Evolutionary conservation across 345 rosid genomes (phyloP).

Genomic region (Eucalyptus sp.): DNA sequence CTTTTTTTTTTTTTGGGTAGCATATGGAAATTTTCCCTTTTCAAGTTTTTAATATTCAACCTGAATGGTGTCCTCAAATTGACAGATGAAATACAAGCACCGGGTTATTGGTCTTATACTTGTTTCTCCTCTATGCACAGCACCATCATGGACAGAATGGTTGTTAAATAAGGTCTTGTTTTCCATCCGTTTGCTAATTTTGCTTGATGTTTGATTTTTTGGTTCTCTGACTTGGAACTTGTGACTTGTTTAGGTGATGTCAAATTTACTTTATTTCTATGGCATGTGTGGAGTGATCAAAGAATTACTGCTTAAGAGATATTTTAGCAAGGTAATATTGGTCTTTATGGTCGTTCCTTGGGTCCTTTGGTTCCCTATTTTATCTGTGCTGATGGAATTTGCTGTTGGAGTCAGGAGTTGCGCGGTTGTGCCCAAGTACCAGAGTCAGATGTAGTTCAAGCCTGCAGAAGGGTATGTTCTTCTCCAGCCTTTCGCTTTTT

Average conservation of each 20-base stretch:
- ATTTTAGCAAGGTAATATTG: slow-evolving; percentile 75
- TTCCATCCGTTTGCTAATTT: neutral
- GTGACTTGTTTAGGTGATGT: slow-evolving; percentile 49
- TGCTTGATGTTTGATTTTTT: neutral
- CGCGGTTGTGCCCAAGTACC: slow-evolving; percentile 71
- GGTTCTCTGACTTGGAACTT: neutral
- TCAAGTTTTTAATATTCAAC: neutral
- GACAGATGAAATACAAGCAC: slow-evolving; percentile 82
- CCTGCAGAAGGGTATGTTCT: slow-evolving; percentile 73
- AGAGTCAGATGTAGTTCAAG: slow-evolving; percentile 68
- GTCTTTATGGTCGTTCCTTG: neutral
- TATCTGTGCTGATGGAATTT: neutral
- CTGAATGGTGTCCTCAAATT: neutral
- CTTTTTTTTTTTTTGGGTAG: neutral
- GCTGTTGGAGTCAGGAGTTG: slow-evolving; percentile 47
- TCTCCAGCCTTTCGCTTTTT: neutral
- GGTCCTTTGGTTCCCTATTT: neutral
- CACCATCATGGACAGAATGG: slow-evolving; percentile 98
- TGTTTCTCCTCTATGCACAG: slow-evolving; percentile 86
- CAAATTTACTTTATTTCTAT: slow-evolving; percentile 74
- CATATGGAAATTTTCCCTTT: neutral
- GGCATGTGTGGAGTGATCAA: slow-evolving; percentile 94
- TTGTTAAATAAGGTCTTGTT: slow-evolving; percentile 62
- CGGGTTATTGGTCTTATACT: slow-evolving; percentile 89
- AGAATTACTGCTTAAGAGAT: slow-evolving; percentile 76